phyloP scores from a whole-genome alignment of 2,329 filamentous ascomycete species.

The Graphilbum ipis-grandicollis region DNA sequence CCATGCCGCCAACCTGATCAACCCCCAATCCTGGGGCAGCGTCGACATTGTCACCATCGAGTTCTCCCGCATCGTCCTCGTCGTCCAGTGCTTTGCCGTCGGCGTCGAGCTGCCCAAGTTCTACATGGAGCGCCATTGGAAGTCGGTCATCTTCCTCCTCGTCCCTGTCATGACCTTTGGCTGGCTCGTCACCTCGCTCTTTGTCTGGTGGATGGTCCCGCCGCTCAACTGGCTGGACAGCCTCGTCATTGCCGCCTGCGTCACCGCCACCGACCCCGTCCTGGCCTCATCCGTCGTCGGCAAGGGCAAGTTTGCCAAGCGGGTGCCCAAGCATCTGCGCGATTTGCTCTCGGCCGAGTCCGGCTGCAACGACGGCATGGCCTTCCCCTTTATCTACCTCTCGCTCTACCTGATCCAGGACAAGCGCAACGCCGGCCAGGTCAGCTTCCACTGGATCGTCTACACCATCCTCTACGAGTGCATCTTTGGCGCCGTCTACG shows the following conservation, averaged over 20 bases:
- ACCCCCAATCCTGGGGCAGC: conserved; percentile 62
- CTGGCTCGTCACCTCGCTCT: conserved; percentile 81
- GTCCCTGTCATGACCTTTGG: conserved; percentile 95
- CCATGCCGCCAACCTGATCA: conserved; percentile 64
- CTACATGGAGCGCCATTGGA: conserved; percentile 98
- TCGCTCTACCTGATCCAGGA: conserved; percentile 81
- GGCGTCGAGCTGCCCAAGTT: conserved; percentile 79
- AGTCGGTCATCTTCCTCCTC: conserved; percentile 71
- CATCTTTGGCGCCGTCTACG: conserved; percentile 77
- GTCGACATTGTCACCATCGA: conserved; percentile 77
- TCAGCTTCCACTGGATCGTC: conserved; percentile 76
- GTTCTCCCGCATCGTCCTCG: conserved; percentile 75
- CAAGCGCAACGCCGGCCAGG: conserved; percentile 46
- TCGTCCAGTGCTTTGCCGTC: conserved; percentile 84
- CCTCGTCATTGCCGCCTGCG: conserved; percentile 74
- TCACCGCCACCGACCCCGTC: conserved; percentile 94
- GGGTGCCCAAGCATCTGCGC: conserved; percentile 91
- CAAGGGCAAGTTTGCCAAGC: conserved; percentile 96
- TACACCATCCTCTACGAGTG: conserved; percentile 90
- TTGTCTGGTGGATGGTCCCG: conserved; percentile 82
- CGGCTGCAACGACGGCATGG: conserved; percentile 98
- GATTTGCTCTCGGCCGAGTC: conserved; percentile 92
- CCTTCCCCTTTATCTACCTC: conserved; percentile 93
- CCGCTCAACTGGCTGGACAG: conserved; percentile 77
- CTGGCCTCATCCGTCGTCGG: conserved; percentile 94